Evolutionary conservation across 192 early-diverging fungal species (phyloP), one percentile per base, ranked within the genome.

Genomic region (Coemansia sp.): DNA sequence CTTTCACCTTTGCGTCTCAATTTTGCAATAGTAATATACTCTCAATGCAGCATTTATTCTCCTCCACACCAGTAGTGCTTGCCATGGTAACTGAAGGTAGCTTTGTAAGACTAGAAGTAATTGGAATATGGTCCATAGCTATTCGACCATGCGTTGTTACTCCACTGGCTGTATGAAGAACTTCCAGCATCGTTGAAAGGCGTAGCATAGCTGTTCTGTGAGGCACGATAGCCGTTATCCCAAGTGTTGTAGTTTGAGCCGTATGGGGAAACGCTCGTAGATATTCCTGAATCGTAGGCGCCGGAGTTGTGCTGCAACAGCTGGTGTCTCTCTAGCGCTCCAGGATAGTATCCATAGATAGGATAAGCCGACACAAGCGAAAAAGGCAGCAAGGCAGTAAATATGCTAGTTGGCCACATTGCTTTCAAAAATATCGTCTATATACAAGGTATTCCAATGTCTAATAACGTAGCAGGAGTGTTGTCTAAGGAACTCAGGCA

Each of bases 101-200:
- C 5, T 39, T 40, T 62, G 14, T 21, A 31, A 46, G 13, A 56
- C 40, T 42, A 59, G 38, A 37, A 65, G 50, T 59, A 76, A 38
- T 67, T 66, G 10, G 67, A 60, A 20, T 63, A 70, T 14, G 56
- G 31, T 21, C 24, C 40, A 26, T 71, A 62, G 35, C 20, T 59
- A 58, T 71, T 71, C 8, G 69, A 76, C 50, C 61, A 76, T 0
- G 69, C 74, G n/a, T 67, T 76, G 46, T 62, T 76, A 50, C 37
- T 71, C 69, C 74, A 76, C 57, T 71, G 67, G 45, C 60, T 71
- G 20, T 53, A 71, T 8, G 60, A 71, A 0, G 64, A 66, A 40
- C 60, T 67, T 42, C 64, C 74, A 16, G 60, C 18, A 38, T 48
- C 55, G 23, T 65, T 62, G 26, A 64, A 71, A 5, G 65, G 74